Evolutionary conservation across 2,329 filamentous ascomycete species (phyloP).

Genomic region (Nakataea oryzae): DNA sequence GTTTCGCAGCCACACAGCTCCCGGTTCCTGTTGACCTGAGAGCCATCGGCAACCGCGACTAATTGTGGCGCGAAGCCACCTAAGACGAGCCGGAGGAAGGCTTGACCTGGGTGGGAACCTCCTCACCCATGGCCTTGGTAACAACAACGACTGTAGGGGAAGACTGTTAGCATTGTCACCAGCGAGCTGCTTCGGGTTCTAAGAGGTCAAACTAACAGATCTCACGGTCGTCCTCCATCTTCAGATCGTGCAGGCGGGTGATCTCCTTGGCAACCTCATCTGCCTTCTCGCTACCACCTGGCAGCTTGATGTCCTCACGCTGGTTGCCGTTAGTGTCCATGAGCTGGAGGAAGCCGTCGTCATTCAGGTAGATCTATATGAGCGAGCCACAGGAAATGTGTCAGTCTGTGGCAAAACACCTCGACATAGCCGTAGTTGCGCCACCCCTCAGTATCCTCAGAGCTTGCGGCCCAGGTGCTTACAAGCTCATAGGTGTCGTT

Average conservation of each 20-base stretch:
- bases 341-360: conserved; percentile 90
- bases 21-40: not conserved
- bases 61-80: not conserved
- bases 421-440: not conserved
- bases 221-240: conserved; percentile 69
- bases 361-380: conserved; percentile 76
- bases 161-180: conserved; percentile 11
- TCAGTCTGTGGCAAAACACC: not conserved
- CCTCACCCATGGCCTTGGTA: conserved; percentile 93
- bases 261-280: conserved; percentile 78
- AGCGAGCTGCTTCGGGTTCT: not conserved
- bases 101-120: conserved; percentile 43
- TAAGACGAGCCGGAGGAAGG: not conserved
- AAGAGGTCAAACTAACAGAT: conserved; percentile 61
- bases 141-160: conserved; percentile 66
- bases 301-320: conserved; percentile 93
- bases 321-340: conserved; percentile 77
- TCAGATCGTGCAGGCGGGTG: conserved; percentile 55
- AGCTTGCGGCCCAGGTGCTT: conserved; percentile 27
- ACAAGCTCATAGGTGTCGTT: conserved; percentile 92
- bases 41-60: not conserved
- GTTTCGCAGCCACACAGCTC: not conserved
- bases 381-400: not conserved
- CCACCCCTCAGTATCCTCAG: not conserved
- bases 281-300: conserved; percentile 46